Conservation (phyloP, 768 basidiomycete genomes). For the Termitomyces sp. region DNA sequence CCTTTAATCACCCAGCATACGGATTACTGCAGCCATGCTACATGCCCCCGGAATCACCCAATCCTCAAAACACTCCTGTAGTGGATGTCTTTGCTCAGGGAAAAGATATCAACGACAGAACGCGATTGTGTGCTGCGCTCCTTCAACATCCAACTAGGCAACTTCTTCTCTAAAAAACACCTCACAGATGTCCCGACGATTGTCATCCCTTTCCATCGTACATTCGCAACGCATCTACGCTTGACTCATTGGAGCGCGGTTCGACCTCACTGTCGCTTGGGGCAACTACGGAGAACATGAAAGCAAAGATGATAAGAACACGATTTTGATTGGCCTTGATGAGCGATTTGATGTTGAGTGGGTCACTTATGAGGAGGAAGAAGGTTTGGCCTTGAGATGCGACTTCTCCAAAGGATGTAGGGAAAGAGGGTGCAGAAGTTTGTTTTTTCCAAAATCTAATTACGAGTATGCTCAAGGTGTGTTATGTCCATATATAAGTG, state of each 20-base stretch:
- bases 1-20: constrained; percentile 31
- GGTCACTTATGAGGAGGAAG: constrained; percentile 20
- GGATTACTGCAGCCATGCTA: constrained; percentile 29
- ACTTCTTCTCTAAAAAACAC: constrained; percentile 21
- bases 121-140: constrained; percentile 16
- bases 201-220: constrained; percentile 28
- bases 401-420: constrained; percentile 21
- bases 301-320: constrained; percentile 20
- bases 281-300: constrained; percentile 20
- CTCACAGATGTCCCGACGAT: constrained; percentile 25
- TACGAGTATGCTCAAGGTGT: neutral
- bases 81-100: no score
- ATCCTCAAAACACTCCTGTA: neutral
- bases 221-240: constrained; percentile 32
- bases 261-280: constrained; percentile 35
- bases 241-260: constrained; percentile 32
- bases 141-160: constrained; percentile 21
- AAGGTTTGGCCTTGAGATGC: constrained; percentile 33
- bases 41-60: constrained; percentile 11
- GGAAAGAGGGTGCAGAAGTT: constrained; percentile 32
- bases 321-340: constrained; percentile 28
- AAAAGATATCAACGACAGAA: neutral
- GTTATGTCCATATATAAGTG: neutral
- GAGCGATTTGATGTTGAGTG: constrained; percentile 34
- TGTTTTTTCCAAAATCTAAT: constrained; percentile 25